Base-by-base conservation (phyloP, 148 eudicot genomes). In the Rhododendron griersonianum region DNA sequence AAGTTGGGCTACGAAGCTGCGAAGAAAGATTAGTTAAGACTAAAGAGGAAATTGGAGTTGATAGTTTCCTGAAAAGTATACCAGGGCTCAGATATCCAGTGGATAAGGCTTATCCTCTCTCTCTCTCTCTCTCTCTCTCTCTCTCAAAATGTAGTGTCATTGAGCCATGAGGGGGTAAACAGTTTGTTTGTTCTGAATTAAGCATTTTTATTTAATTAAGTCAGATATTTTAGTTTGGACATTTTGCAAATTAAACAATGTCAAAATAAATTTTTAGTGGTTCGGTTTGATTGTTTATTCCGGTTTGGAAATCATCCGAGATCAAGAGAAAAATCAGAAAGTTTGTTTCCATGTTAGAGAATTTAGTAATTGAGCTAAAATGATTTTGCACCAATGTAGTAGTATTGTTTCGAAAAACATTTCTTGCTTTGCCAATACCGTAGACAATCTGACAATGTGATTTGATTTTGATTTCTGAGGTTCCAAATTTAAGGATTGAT, bases 41-140 rank as follows among this genome's bases (percentile, higher is more conserved):
- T 41, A 8, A 81, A 55, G 2, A 6, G 21, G 84, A 28, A 19
- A 30, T 33, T 35, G 28, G 9, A 50, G 50, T 57, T 57, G 67
- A 57, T 51, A 2, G 30, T 59, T 51, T 79, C 4, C 37, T 50
- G 23, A 15, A 14, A 28, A 81, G 55, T 47, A 59, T 9, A 35
- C 83, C 14, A 81, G 30, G 35, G 45, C 33, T 82, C 25, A 33
- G 67, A 82, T 82, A 37, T 59, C 28, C 84, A 61, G 21, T 11
- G 51, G 84, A 82, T 82, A 82, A 82, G 73, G 51, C 41, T 37
- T 55, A 81, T 81, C 69, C 71, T 8, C 11, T 55, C 83, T 45
- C 33, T 25, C 7, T 3, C 74, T 25, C 73, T 67, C 73, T 67
- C 30, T 10, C 35, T 67, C 69, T 13, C 35, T 44, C 47, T 4